A percentile compares a stretch with the other conserved stretches of the same genome.
Conservation (phyloP, 805 yeast genomes). For the Cyberlindnera euphorbiae region DNA sequence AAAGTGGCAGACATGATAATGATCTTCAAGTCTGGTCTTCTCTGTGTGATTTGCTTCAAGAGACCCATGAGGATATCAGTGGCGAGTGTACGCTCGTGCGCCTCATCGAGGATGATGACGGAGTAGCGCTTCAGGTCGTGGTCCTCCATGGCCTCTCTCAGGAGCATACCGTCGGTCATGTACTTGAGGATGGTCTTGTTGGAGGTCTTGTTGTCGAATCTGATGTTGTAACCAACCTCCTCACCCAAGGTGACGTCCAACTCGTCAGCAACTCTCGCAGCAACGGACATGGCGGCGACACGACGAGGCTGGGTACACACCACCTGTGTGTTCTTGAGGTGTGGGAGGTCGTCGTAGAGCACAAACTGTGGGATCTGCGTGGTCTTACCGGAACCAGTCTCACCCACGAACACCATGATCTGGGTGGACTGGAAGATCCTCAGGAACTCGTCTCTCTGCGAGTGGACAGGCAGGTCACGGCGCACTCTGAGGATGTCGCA, state of each 20-base stretch:
- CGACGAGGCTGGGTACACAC: conserved; percentile 97
- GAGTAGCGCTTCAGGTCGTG: conserved; percentile 76
- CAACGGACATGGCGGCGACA: conserved; percentile 99
- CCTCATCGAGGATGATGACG: conserved; percentile 93
- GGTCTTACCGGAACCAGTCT: conserved; percentile 98
- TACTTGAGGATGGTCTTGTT: conserved; percentile 81
- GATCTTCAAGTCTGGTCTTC: conserved; percentile 85
- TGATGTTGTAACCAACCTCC: conserved; percentile 92
- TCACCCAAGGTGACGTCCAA: conserved; percentile 91
- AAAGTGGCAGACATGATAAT: conserved; percentile 97
- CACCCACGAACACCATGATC: conserved; percentile 98
- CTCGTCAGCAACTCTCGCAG: conserved; percentile 95
- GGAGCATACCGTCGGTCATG: conserved; percentile 98
- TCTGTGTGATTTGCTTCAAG: conserved; percentile 69
- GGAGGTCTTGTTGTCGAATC: conserved; percentile 88
- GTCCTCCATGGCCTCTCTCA: conserved; percentile 97
- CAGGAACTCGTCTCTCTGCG: conserved; percentile 86
- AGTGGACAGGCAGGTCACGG: conserved; percentile 88
- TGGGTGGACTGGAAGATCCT: conserved; percentile 80
- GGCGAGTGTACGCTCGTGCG: conserved; percentile 95
- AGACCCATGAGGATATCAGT: conserved; percentile 97
- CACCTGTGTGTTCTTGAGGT: conserved; percentile 72
- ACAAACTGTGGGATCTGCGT: conserved; percentile 98
- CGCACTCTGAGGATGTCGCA: conserved; percentile 73
- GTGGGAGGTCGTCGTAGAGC: conserved; percentile 85